Conservation (phyloP, 345 rosid species). For the Gossypium longicalyx region DNA sequence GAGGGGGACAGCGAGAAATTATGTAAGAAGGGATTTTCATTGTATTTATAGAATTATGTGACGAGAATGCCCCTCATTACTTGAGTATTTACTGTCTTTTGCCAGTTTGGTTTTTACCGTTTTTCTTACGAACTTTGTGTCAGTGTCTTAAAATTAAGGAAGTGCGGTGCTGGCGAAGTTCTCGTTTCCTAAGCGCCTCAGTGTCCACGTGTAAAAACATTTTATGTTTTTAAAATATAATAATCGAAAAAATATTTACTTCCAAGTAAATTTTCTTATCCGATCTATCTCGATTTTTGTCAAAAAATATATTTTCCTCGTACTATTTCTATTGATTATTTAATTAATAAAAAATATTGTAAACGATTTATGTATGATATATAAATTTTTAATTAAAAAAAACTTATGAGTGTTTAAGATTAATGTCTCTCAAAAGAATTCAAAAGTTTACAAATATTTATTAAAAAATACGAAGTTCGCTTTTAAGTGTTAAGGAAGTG, state of each 20-base stretch:
- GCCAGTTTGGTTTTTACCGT: not conserved
- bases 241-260: not conserved
- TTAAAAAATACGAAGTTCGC: too few species aligned
- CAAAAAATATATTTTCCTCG: too few species aligned
- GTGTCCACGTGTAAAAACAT: not conserved
- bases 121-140: not conserved
- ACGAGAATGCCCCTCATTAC: conserved; percentile 12
- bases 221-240: not conserved
- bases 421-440: too few species aligned
- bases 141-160: not conserved
- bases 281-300: too few species aligned
- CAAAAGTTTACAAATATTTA: too few species aligned
- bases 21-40: not conserved
- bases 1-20: not conserved
- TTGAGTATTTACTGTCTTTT: conserved; percentile 3
- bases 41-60: conserved; percentile 15
- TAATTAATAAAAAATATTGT: too few species aligned
- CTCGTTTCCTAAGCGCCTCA: not conserved
- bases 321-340: too few species aligned
- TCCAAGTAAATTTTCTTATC: too few species aligned
- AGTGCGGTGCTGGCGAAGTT: not conserved
- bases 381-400: too few species aligned
- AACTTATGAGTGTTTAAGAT: too few species aligned
- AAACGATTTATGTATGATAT: too few species aligned
- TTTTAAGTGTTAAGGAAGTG: too few species aligned